Percentiles rank a stretch among this genome's conserved stretches.
Evolutionary conservation across 1,284 basidiomycete species (phyloP).

Genomic region (Peniophora sp.): DNA sequence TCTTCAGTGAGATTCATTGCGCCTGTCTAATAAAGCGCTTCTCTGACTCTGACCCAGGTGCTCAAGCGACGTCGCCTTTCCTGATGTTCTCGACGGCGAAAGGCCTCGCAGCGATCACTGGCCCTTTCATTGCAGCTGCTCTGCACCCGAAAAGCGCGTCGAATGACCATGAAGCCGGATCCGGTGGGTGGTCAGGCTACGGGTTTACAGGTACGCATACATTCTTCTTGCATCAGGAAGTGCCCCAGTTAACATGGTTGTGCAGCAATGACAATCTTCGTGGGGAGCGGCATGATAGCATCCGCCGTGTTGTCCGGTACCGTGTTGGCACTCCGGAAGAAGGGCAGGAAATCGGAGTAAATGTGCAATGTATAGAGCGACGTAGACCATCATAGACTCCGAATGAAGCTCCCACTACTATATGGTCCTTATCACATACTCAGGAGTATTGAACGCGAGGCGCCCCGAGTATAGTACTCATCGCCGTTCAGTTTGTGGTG

Average conservation of each 20-base stretch:
- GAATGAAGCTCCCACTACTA: no score
- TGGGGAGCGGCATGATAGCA: background rate
- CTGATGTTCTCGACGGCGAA: conserved; percentile 1
- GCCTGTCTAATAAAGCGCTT: background rate
- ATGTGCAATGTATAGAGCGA: no score
- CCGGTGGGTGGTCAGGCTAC: conserved; percentile 1
- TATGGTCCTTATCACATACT: no score
- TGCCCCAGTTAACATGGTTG: background rate
- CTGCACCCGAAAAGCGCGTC: background rate
- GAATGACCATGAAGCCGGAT: background rate
- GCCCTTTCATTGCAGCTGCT: conserved; percentile 3
- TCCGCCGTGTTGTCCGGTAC: background rate
- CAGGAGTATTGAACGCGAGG: no score
- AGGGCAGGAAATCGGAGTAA: no score
- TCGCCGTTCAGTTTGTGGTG: no score
- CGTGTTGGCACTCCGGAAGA: no score
- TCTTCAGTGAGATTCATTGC: background rate
- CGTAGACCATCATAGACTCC: no score
- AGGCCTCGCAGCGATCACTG: conserved; percentile 1
- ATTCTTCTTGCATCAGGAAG: background rate
- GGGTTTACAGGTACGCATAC: conserved; percentile 1
- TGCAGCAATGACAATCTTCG: background rate
- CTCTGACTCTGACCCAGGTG: background rate
- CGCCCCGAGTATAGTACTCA: no score
- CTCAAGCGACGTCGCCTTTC: background rate